Conservation (phyloP, 345 rosid genomes). For the Salix arbutifolia region DNA sequence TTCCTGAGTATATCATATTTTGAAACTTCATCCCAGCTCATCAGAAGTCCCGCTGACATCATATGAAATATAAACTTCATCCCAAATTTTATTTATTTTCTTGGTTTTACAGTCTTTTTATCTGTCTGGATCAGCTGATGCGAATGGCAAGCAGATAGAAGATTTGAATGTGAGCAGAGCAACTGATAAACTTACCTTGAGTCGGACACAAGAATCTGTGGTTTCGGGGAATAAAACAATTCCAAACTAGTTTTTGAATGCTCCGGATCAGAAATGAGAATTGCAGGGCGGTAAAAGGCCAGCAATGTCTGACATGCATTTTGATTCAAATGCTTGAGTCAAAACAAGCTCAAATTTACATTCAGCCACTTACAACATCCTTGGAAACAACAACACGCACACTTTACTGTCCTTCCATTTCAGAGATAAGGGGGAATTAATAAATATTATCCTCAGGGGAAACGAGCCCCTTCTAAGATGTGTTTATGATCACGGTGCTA, state of each 20-base stretch:
- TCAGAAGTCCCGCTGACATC: too few relatives aligned
- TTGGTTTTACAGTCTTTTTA: constrained; percentile 51
- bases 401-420: constrained; percentile 10
- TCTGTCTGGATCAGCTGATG: constrained; percentile 60
- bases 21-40: too few relatives aligned
- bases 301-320: constrained; percentile 4
- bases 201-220: not conserved
- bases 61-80: too few relatives aligned
- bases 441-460: constrained; percentile 9
- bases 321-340: not conserved
- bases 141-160: constrained; percentile 40
- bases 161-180: constrained; percentile 42
- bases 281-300: constrained; percentile 2
- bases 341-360: constrained; percentile 23
- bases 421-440: not conserved
- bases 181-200: not conserved
- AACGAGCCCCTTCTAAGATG: constrained; percentile 18
- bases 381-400: constrained; percentile 8
- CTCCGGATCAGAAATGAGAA: not conserved
- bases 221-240: not conserved
- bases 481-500: not conserved
- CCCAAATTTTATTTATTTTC: not conserved
- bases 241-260: not conserved
- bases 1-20: too few relatives aligned
- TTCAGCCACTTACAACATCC: constrained; percentile 15